Evolutionary conservation across 352 stramenopile species (phyloP).

Genomic region (Globisporangium perplexum): DNA sequence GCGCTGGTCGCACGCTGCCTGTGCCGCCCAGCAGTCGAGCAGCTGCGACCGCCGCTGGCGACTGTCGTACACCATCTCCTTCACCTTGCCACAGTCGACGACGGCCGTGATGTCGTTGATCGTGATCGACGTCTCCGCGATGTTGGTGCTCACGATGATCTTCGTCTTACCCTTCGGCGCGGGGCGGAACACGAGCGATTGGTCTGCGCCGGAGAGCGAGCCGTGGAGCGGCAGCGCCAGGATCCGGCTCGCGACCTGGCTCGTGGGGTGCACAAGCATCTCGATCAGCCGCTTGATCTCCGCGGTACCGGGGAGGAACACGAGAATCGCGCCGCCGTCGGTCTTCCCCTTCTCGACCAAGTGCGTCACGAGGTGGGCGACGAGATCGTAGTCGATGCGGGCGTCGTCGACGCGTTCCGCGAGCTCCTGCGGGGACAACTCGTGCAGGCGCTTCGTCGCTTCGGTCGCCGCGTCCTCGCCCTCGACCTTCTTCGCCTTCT

Average conservation of each 20-base stretch:
- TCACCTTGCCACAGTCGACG: constrained; percentile 84
- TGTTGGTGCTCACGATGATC: constrained; percentile 86
- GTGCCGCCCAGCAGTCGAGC: constrained; percentile 78
- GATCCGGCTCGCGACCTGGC: constrained; percentile 26
- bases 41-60: constrained; percentile 63
- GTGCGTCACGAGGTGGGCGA: constrained; percentile 77
- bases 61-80: constrained; percentile 86
- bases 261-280: constrained; percentile 43
- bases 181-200: constrained; percentile 67
- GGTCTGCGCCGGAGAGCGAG: constrained; percentile 63
- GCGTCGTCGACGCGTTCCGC: constrained; percentile 83
- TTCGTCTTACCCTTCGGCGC: constrained; percentile 66
- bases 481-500: constrained; percentile 40
- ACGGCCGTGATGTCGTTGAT: constrained; percentile 87
- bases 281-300: constrained; percentile 83
- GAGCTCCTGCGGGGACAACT: constrained; percentile 40
- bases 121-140: constrained; percentile 88
- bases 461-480: constrained; percentile 18
- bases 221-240: constrained; percentile 74
- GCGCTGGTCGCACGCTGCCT: constrained; percentile 76
- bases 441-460: constrained; percentile 20
- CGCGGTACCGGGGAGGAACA: constrained; percentile 76
- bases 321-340: constrained; percentile 55
- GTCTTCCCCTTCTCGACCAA: constrained; percentile 34
- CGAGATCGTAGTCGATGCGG: constrained; percentile 93